Conservation (phyloP, 208 protist species). For the Trypanosoma melophagium region DNA sequence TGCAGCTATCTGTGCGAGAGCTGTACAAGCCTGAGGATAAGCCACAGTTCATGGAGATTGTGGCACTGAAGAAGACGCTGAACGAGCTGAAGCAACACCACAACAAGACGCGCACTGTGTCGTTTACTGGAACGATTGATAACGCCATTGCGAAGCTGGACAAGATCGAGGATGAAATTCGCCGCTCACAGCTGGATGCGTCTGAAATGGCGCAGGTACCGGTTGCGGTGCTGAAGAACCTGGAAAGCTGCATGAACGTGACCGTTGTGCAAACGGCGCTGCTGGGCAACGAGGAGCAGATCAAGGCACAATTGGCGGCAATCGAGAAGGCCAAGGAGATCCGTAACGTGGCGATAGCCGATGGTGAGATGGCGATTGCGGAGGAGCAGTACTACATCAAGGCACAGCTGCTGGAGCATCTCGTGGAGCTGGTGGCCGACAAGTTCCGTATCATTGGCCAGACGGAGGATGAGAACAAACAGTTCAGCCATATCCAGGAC, state of each 20-base stretch:
- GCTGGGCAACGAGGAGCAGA: constrained; percentile 57
- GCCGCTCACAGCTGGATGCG: constrained; percentile 51
- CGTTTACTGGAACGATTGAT: constrained; percentile 53
- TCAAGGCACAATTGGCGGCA: constrained; percentile 43
- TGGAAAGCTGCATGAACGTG: constrained; percentile 56
- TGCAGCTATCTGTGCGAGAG: constrained; percentile 49
- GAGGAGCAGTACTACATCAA: constrained; percentile 70
- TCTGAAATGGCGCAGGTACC: constrained; percentile 51
- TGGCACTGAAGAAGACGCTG: constrained; percentile 48
- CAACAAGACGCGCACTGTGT: constrained; percentile 58
- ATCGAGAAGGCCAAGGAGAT: constrained; percentile 55
- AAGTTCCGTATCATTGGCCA: constrained; percentile 60
- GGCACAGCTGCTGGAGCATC: constrained; percentile 55
- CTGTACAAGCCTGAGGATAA: constrained; percentile 63
- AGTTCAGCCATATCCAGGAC: constrained; percentile 41
- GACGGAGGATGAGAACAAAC: constrained; percentile 59
- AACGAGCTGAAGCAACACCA: constrained; percentile 57
- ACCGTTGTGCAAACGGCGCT: constrained; percentile 49
- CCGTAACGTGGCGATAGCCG: constrained; percentile 39
- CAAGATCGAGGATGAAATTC: constrained; percentile 53
- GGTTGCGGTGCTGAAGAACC: constrained; percentile 44
- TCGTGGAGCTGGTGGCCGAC: constrained; percentile 52
- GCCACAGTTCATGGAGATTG: constrained; percentile 53
- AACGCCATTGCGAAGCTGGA: constrained; percentile 52
- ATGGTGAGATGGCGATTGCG: constrained; percentile 56